phyloP scores from a whole-genome alignment of 345 rosid species.

The Citrus medica region DNA sequence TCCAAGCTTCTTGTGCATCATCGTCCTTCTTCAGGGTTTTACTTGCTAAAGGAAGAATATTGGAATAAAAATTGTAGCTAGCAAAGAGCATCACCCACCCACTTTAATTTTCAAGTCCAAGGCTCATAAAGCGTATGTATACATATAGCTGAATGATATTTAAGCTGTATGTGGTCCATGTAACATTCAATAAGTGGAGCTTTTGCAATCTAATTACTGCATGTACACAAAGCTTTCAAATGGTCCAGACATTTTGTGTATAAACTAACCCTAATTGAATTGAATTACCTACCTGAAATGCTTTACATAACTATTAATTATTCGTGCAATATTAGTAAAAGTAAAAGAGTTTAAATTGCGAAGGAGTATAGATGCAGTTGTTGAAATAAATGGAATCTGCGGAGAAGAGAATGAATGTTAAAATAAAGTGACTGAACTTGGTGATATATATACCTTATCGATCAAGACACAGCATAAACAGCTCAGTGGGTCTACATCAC shows the following conservation, averaged over 20 bases:
- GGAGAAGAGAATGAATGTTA: background rate
- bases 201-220: background rate
- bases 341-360: background rate
- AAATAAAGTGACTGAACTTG: slow-evolving; percentile 10
- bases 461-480: background rate
- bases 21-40: background rate
- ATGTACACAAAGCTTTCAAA: background rate
- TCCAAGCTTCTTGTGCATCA: background rate
- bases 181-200: slow-evolving; percentile 6
- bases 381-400: background rate
- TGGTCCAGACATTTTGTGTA: background rate
- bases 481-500: background rate
- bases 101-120: background rate
- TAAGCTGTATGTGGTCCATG: slow-evolving; percentile 29
- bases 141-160: background rate
- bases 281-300: background rate
- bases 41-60: background rate
- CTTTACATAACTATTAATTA: background rate
- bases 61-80: background rate
- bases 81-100: slow-evolving; percentile 19
- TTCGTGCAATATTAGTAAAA: background rate
- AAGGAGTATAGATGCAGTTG: background rate
- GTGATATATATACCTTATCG: background rate
- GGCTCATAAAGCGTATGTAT: background rate
- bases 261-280: background rate